Base-by-base conservation (phyloP, 768 basidiomycete genomes). In the Strobilomyces echinocephalus region DNA sequence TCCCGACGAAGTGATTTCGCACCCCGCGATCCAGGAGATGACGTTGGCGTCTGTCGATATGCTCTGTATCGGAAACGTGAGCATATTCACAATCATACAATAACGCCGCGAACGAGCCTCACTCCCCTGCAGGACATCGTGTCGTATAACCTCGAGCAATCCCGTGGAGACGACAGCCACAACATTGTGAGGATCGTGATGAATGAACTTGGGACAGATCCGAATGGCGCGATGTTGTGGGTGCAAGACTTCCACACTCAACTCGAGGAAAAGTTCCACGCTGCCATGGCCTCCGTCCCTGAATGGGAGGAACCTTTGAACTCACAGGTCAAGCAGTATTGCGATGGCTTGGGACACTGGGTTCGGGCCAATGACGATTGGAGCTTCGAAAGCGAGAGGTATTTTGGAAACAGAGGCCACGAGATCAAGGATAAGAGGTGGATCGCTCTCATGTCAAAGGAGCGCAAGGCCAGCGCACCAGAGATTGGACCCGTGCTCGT, bases 181-280 rank as follows among this genome's bases (percentile, higher is more conserved):
- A 77, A 77, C 55, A 68, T 81, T 14, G 66, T 84, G 20, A 76
- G 74, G 0, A 70, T 79, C 15, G 75, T 79, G 40, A 81, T 80
- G 79, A 69, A 76, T 42, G 71, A 78, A 31, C 39, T 54, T 14
- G 35, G 46, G 4, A 54, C 59, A 3, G 59, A 61, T 10, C 41
- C 40, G 15, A 61, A 61, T 14, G 60, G 60, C 1, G 60, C 60
- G 1, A 50, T 60, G 39, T 16, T 61, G 21, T 61, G 60, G 56
- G 49, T 42, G 15, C 49, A 61, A 45, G 30, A 61, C 39, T 54
- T 31, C 8, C 58, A 56, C 41, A 18, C 33, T 3, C 21, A 33
- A 24, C 41, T 39, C 0, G 47, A 36, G 42, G 21, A 54, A 18
- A 54, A 26, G 24, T 61, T 61, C 53, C 53, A 53, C 5, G 41